Base-by-base conservation (phyloP, 768 basidiomycete species). In the Amanita pseudoporphyria region DNA sequence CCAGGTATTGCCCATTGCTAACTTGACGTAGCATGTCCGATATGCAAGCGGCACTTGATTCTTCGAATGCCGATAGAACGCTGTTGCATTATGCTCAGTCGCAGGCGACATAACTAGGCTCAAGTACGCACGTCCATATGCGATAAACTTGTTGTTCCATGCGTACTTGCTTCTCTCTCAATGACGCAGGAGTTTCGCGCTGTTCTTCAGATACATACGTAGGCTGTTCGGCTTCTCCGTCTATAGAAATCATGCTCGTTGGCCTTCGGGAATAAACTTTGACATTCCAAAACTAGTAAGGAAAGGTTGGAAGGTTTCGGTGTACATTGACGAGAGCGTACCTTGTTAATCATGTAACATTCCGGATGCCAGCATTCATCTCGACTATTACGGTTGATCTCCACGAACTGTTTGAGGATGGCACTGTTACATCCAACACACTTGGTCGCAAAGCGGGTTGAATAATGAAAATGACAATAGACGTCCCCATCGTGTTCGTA, bases 351-450 rank as follows among this genome's bases (percentile, higher is more conserved):
- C 95, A 97, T 97, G 67, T 98, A 97, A 65, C 96, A 99, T 66
- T 99, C 96, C 48, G 96, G 96, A 75, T 99, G 96, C 95, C 96
- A 99, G 62, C 95, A 98, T 70, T 99, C 96, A 67, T 99, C 94
- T 56, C 84, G 77, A 78, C 88, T 90, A 67, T 98, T 98, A 53
- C 96, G 80, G 61, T 99, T 98, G 68, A 99, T 97, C 71, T 99
- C 96, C 53, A 99, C 96, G 61, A 97, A 99, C 66, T 99, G 96
- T 70, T 99, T 99, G 57, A 99, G 70, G 54, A 99, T 99, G 14
- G 96, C 96, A 52, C 85, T 96, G 57, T 82, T 88, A 67, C 96
- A 99, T 5, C 96, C 96, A 0, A 92, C 94, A 62, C 96, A 99
- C 65, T 98, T 98, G 42, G 93, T 95, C 1, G 96, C 96, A 64